phyloP scores from a whole-genome alignment of 1,139 yeast genomes.

The Sugiyamaella castrensis region DNA sequence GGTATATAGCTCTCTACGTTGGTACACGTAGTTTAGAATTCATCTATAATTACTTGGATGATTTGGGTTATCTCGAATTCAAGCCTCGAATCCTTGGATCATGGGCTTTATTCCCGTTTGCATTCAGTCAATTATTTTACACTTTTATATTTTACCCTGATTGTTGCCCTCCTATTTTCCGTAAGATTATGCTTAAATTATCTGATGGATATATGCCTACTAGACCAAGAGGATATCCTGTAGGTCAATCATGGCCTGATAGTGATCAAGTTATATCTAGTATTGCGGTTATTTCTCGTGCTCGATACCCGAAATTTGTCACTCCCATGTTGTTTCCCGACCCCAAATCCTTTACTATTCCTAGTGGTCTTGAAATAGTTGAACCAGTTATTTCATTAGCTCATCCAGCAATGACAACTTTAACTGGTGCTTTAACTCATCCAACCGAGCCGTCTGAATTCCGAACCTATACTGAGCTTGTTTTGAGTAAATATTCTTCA shows the following conservation, averaged over 20 bases:
- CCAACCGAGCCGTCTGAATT: constrained; percentile 36
- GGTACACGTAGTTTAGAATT: constrained; percentile 39
- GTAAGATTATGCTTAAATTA: constrained; percentile 31
- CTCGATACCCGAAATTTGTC: constrained; percentile 38
- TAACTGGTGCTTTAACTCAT: constrained; percentile 41
- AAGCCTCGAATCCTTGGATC: constrained; percentile 40
- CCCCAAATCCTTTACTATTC: constrained; percentile 24
- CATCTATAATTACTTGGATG: constrained; percentile 38
- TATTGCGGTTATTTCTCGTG: constrained; percentile 34
- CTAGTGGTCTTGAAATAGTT: constrained; percentile 29
- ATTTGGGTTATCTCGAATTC: constrained; percentile 34
- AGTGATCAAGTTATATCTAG: constrained; percentile 34
- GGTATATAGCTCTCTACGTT: constrained; percentile 36
- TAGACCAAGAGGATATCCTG: constrained; percentile 33
- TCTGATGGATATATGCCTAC: constrained; percentile 35
- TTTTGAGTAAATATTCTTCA: constrained; percentile 29
- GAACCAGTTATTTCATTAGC: constrained; percentile 37
- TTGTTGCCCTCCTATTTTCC: constrained; percentile 36
- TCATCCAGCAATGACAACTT: constrained; percentile 38
- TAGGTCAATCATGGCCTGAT: constrained; percentile 36
- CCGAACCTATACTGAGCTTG: constrained; percentile 30
- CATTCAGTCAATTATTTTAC: constrained; percentile 42
- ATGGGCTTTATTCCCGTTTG: constrained; percentile 43
- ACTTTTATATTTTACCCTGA: constrained; percentile 39
- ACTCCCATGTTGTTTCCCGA: constrained; percentile 38